Conservation (phyloP, 2,329 filamentous ascomycete genomes). For the Alternaria ethzedia region DNA sequence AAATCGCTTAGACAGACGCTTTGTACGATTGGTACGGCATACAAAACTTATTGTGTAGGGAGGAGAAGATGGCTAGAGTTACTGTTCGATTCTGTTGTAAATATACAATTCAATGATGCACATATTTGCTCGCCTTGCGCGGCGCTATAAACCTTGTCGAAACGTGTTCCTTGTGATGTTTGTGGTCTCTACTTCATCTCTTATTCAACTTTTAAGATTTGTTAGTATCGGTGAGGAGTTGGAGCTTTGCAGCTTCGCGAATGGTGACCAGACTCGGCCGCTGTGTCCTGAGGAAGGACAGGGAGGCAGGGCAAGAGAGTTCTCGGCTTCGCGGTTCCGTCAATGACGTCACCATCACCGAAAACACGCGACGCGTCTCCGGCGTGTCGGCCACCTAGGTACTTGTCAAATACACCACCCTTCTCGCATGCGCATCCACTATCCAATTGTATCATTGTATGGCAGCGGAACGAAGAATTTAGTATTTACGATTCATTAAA, state of each 20-base stretch:
- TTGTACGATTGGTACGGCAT: not conserved
- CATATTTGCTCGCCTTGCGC: slow-evolving; percentile 13
- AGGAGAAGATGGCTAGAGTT: slow-evolving; percentile 5
- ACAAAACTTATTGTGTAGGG: not conserved
- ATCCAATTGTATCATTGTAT: not conserved
- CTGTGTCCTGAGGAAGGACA: not conserved
- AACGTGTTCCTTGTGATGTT: not conserved
- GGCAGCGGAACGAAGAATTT: too few relatives aligned
- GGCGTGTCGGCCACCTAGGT: not conserved
- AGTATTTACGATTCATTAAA: not conserved
- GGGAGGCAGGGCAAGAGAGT: not conserved
- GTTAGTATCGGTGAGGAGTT: not conserved
- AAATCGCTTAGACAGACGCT: not conserved
- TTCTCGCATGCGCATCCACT: not conserved
- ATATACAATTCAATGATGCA: slow-evolving; percentile 36
- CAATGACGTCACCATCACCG: not conserved
- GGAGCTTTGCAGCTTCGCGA: not conserved
- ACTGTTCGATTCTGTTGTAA: slow-evolving; percentile 37
- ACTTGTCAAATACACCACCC: not conserved
- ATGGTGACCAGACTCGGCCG: not conserved
- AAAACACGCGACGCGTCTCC: not conserved
- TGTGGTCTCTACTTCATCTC: not conserved
- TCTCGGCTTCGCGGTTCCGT: not conserved
- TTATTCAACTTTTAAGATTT: not conserved
- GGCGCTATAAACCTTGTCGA: not conserved